Evolutionary conservation across 306 rosid species (phyloP), one percentile per base, ranked within the genome.

Genomic region (Elaeagnus macrophylla): DNA sequence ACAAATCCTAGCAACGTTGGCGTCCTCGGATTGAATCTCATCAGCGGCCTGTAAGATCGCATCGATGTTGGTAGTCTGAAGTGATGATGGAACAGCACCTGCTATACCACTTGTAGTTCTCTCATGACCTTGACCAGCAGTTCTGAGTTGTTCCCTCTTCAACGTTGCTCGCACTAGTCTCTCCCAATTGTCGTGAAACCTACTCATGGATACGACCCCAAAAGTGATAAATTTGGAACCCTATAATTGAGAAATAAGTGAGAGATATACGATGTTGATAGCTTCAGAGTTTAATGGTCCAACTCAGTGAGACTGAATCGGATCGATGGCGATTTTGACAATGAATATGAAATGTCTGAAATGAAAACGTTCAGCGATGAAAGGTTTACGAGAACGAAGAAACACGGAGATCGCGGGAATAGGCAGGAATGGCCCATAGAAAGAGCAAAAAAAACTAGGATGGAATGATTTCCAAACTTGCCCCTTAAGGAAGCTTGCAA

Each of bases 21-120:
- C 75, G 48, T 91, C 86, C 71, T 82, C 93, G 5, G 73, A 61
- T 62, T 84, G 96, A 78, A 91, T 76, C 62, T 79, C 95, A 75
- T 91, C 95, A 18, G 96, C 97, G 9, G 97, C 96, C 37, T 76
- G 95, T 44, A 91, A 72, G 69, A 91, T 91, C 48, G 82, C 72
- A 38, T 91, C 96, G 61, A 91, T 62, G 68, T 91, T 81, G 3
- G 91, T 81, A 5, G 77, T 61, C 56, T 68, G 84, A 3, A 86
- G 94, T 13, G 95, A 91, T 5, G 88, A 77, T 1, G 95, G 95
- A 49, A 91, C 86, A 2, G 85, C 75, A 9, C 87, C 89, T 62
- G 88, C 96, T 59, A 91, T 84, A 37, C 95, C 97, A 17, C 82
- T 78, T 3, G 85, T 70, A 0, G 59, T 68, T 52, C 96, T 72